Conservation (phyloP, 257 asterid species). For the Salvia rosmarinus region DNA sequence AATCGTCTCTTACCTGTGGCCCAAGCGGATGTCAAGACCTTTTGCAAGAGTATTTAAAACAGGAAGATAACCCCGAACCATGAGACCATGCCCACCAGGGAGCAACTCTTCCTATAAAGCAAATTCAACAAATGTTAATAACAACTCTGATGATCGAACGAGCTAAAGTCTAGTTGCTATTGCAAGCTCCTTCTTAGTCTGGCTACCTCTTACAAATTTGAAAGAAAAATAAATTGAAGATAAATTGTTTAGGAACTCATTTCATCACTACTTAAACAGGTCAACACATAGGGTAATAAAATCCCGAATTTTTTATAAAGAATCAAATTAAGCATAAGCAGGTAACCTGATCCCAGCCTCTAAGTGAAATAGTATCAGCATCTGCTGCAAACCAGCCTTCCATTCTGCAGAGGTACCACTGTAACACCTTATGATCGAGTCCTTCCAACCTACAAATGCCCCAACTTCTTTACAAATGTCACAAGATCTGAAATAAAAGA, state of each 20-base stretch:
- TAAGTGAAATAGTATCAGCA: conserved; percentile 89
- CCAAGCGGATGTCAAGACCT: conserved; percentile 88
- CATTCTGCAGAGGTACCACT: conserved; percentile 98
- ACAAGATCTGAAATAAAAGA: not conserved
- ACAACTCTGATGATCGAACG: not conserved
- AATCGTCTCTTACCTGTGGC: conserved; percentile 60
- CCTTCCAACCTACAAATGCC: conserved; percentile 72
- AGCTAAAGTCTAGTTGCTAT: not conserved
- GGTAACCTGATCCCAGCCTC: conserved; percentile 92
- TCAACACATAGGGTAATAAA: not conserved
- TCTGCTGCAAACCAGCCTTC: conserved; percentile 99
- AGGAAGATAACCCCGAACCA: conserved; percentile 96
- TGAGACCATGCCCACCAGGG: conserved; percentile 99
- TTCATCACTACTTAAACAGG: conserved; percentile 4
- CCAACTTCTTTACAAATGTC: conserved; percentile 13
- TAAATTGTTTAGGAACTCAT: conserved; percentile 13
- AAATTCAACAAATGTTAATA: conserved; percentile 19
- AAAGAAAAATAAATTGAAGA: not conserved
- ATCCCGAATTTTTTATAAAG: not conserved
- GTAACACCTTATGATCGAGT: conserved; percentile 75
- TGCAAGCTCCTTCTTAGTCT: conserved; percentile 7
- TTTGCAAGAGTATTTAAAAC: conserved; percentile 89
- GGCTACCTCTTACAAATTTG: not conserved
- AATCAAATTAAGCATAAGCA: conserved; percentile 16
- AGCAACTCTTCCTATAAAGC: conserved; percentile 80